Evolutionary conservation across 129 eudicot genomes (phyloP).

Genomic region (Helichrysum umbraculigerum): DNA sequence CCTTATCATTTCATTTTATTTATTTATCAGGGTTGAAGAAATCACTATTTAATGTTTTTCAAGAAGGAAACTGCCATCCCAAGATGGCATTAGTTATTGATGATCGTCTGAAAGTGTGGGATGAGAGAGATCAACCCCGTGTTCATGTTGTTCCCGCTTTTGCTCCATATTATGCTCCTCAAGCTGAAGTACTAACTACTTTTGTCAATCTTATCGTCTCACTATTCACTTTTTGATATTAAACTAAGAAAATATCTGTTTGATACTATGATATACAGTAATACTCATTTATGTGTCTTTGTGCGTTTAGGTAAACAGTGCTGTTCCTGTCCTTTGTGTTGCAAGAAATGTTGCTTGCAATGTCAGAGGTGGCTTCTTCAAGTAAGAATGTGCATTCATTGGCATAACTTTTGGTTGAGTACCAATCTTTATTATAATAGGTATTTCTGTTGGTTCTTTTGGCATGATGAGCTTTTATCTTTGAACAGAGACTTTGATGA

Average conservation of each 20-base stretch:
- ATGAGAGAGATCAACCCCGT: constrained; percentile 98
- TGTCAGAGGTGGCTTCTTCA: constrained; percentile 98
- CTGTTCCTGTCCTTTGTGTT: constrained; percentile 88
- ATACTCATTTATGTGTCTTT: constrained; percentile 27
- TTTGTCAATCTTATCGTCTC: neutral
- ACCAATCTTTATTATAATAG: constrained; percentile 8
- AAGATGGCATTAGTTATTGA: constrained; percentile 96
- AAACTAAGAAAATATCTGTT: neutral
- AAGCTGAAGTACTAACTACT: constrained; percentile 74
- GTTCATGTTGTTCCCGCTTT: constrained; percentile 99
- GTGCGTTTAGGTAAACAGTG: constrained; percentile 62
- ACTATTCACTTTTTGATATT: constrained; percentile 7
- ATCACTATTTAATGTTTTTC: constrained; percentile 85
- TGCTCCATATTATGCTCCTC: constrained; percentile 98
- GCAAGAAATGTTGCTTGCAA: constrained; percentile 99
- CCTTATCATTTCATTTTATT: neutral
- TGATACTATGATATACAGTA: constrained; percentile 7
- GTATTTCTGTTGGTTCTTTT: constrained; percentile 17
- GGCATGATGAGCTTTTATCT: constrained; percentile 23
- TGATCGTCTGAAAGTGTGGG: constrained; percentile 99
- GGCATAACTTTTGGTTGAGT: constrained; percentile 10
- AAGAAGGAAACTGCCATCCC: constrained; percentile 93
- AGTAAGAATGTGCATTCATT: constrained; percentile 52
- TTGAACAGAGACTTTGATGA: constrained; percentile 91
- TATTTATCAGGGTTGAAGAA: constrained; percentile 67